Evolutionary conservation across 441 rosid genomes (phyloP), one percentile per base, ranked within the genome.

Genomic region (Populus tomentosa): DNA sequence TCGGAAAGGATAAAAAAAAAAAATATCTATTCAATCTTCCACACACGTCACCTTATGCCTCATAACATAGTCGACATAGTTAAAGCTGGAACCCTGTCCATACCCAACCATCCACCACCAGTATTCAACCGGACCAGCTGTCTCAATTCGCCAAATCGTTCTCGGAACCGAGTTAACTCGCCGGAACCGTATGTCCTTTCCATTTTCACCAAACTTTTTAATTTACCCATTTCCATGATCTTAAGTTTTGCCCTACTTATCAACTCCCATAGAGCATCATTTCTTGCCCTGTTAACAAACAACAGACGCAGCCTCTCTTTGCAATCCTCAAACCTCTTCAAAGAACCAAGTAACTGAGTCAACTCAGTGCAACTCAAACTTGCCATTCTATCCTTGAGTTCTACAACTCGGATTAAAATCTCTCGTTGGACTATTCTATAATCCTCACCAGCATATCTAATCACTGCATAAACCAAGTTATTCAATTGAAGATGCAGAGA

Each of bases 251-350:
- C 81, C 69, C 69, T 84, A 6, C 75, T 40, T 3, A 92, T 78
- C 78, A 84, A 66, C 66, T 85, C 89, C 98, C 98, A 89, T 71
- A 91, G 75, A 14, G 81, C 82, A 74, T 91, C 93, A 7, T 86
- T 84, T 77, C 86, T 86, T 13, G 82, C 87, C 72, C 74, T 80
- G 61, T 87, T 80, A 73, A 78, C 84, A 69, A 85, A 90, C 75
- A 90, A 36, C 75, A 67, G 36, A 16, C 36, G 13, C 80, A 89
- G 40, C 40, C 84, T 85, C 42, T 59, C 86, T 69, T 76, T 86
- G 78, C 86, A 88, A 71, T 74, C 82, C 82, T 84, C 93, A 1
- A 90, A 69, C 66, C 85, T 81, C 75, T 71, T 77, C 85, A 90
- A 78, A 50, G 69, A 78, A 59, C 53, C 40, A n/a, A 56, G 26